Conservation (phyloP, 257 asterid species). For the Solanum arcanum region DNA sequence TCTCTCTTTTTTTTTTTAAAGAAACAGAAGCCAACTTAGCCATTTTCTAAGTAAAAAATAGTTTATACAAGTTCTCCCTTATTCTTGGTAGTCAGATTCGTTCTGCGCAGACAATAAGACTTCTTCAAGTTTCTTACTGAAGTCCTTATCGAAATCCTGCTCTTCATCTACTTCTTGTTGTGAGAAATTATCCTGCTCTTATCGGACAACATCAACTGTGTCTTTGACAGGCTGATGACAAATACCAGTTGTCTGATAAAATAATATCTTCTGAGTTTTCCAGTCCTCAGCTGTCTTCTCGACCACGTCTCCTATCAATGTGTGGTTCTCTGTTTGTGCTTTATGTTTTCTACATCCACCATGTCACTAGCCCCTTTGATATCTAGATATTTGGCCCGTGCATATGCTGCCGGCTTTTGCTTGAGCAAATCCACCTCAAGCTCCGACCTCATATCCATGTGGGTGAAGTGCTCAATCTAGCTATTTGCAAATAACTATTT, state of each 20-base stretch:
- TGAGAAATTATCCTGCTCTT: background rate
- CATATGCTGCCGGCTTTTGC: slow-evolving; percentile 55
- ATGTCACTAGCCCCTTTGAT: slow-evolving; percentile 56
- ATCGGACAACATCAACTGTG: background rate
- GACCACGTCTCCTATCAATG: slow-evolving; percentile 43
- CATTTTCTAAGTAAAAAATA: background rate
- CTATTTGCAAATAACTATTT: slow-evolving; percentile 55
- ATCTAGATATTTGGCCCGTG: slow-evolving; percentile 60
- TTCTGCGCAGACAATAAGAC: background rate
- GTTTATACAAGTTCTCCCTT: background rate
- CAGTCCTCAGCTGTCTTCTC: slow-evolving; percentile 30
- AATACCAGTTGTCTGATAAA: slow-evolving; percentile 37
- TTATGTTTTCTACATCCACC: slow-evolving; percentile 46
- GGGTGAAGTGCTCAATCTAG: slow-evolving; percentile 53
- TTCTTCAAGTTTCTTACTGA: slow-evolving; percentile 17
- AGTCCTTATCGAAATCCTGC: background rate
- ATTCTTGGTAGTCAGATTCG: background rate
- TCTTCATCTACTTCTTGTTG: background rate
- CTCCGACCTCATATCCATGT: slow-evolving; percentile 63
- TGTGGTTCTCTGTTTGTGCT: slow-evolving; percentile 49
- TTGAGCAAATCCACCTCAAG: slow-evolving; percentile 61
- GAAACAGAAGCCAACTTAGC: background rate
- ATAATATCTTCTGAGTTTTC: slow-evolving; percentile 38
- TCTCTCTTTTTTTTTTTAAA: too few relatives aligned
- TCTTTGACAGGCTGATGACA: background rate